Base-by-base conservation (phyloP, 495 filamentous ascomycete genomes). In the Talaromyces thailandensis region DNA sequence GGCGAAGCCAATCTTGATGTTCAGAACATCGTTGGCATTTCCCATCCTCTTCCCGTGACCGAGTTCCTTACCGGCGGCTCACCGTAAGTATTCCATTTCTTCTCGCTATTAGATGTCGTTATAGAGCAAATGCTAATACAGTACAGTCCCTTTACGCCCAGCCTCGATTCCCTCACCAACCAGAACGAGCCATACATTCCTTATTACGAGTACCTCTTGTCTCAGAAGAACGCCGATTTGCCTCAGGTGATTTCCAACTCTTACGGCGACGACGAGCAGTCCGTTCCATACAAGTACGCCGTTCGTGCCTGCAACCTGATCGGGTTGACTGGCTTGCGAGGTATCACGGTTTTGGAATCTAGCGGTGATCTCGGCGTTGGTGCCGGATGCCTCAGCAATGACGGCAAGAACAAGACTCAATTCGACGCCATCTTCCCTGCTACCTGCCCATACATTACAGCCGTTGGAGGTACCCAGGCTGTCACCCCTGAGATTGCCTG, bases 171-270 rank as follows among this genome's bases (percentile, higher is more conserved):
- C 62, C 83, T 84, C 2, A 73, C 73, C 66, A 81, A 88, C 66
- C 77, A 76, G 62, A 92, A 92, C 70, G 89, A 93, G 78, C 90
- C 90, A 0, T 94, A 90, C 69, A 76, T 92, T 5, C 81, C 85
- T 2, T 91, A 86, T 65, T 81, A 92, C 32, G 79, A 85, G 25
- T 85, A 84, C 64, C 72, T 89, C 2, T 73, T 86, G 14, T 76
- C 75, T 53, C 62, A 77, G 56, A 67, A 71, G 21, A 71, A 82
- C 57, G 62, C 69, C 14, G 76, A 85, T 7, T 79, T 96, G 9
- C 91, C 91, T 1, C 84, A 88, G 63, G 84, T 89, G 12, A 82
- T 96, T 63, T 86, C 88, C 37, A 91, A 85, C 50, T 91, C 87
- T 0, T 96, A 94, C 69, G 89, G 89, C 45, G 90, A 93, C 65